These are phyloP conservation scores for Picea engelmannii DNA, from an alignment of 83 land plant species.

Conservation along the genomic window DNA sequence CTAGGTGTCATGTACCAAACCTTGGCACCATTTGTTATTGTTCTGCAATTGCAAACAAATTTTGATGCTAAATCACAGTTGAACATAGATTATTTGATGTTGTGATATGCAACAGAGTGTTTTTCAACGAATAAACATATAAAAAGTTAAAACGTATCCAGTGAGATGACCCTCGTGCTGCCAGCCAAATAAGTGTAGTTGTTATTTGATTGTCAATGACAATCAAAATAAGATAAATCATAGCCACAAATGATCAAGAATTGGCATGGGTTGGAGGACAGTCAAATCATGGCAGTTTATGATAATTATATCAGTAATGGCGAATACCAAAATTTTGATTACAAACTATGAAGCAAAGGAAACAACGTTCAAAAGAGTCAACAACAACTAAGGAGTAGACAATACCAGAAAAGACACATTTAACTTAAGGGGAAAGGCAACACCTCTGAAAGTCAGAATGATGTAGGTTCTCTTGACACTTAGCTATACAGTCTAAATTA, in stretches of 20 bases:
- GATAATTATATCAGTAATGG: neutral
- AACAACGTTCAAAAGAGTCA: neutral
- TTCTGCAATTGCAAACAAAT: slow-evolving; percentile 1
- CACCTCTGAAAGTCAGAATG: no score
- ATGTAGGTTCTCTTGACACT: neutral
- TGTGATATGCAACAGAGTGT: neutral
- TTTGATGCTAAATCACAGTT: neutral
- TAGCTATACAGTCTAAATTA: neutral
- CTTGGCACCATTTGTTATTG: neutral
- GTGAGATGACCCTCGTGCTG: neutral
- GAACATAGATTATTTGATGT: neutral
- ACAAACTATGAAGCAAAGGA: neutral
- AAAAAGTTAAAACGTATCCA: neutral
- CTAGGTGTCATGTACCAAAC: no score
- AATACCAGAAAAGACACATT: neutral
- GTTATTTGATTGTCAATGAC: neutral
- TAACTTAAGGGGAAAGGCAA: neutral
- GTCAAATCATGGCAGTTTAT: neutral
- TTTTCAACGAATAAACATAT: neutral
- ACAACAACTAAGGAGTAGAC: neutral
- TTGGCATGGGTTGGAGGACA: neutral
- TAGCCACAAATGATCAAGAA: neutral
- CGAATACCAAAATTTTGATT: neutral
- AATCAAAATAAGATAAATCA: neutral
- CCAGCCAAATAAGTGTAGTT: neutral